Base-by-base conservation (phyloP, 148 eudicot genomes). In the Gaultheria prostrata region DNA sequence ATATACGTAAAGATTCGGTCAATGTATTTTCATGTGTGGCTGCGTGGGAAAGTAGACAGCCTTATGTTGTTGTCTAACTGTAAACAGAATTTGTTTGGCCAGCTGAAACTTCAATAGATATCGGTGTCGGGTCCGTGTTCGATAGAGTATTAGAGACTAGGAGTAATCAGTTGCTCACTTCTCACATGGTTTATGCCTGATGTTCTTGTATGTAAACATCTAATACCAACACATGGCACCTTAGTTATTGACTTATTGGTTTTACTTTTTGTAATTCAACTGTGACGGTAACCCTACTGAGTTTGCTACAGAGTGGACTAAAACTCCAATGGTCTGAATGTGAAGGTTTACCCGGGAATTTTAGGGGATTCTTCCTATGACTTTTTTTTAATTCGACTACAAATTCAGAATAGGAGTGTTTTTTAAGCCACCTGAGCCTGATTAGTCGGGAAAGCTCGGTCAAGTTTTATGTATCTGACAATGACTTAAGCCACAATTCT, bases 401-500 rank as follows among this genome's bases (percentile, higher is more conserved):
- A 43, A 75, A 75, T 75, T 24, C 6, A 75, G 54, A n/a, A 75
- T 75, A 45, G 77, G 77, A 32, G 50, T 30, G 17, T 67, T 67
- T 63, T 72, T 72, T 10, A 14, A 43, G 75, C 43, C 14, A 9
- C 13, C 30, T 20, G 65, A 20, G 77, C 53, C 51, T 74, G 13
- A 74, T 74, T 43, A 45, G 51, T 74, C 21, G 26, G 46, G 76
- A 33, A 35, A 35, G n/a, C 48, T 33, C 48, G 15, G n/a, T 33
- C 21, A 12, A 18, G 76, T 33, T 39, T 33, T 43, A 43, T 3
- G 30, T 21, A 43, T 74, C 30, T 45, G 51, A 74, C 51, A 43
- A 33, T 35, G 1, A 45, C 43, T 75, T 13, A 4, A 35, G 32
- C 45, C 6, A 20, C 53, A 74, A 43, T 39, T 20, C 13, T 20